Conservation (phyloP, 75 land plant species). For the Ceratopteris richardii region DNA sequence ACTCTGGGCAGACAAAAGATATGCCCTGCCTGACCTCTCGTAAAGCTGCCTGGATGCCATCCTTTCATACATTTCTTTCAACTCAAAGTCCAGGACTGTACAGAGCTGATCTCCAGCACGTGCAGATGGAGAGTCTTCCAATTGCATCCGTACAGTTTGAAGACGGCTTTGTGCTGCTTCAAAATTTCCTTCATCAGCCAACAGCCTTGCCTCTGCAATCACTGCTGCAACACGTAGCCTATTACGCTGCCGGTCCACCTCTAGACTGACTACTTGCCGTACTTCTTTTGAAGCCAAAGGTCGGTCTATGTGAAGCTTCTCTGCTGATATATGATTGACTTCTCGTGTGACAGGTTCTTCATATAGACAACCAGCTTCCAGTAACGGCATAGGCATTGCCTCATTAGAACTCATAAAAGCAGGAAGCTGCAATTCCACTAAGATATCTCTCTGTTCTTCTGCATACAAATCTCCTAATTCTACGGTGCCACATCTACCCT, state of each 20-base stretch:
- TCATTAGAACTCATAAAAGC: background rate
- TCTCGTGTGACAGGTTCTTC: conserved; percentile 17
- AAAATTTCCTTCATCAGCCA: conserved; percentile 59
- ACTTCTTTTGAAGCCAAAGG: conserved; percentile 2
- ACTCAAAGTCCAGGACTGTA: conserved; percentile 52
- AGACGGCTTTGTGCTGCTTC: conserved; percentile 46
- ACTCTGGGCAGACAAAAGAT: conserved; percentile 75
- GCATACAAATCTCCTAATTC: conserved; percentile 37
- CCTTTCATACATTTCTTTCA: conserved; percentile 71
- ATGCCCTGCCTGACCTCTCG: conserved; percentile 78
- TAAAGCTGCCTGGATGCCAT: conserved; percentile 62
- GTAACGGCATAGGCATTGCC: background rate
- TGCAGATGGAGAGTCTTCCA: conserved; percentile 33
- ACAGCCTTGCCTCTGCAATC: conserved; percentile 50
- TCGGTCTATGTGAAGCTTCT: conserved; percentile 8
- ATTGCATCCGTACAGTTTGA: conserved; percentile 23
- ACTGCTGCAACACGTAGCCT: conserved; percentile 47
- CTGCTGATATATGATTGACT: conserved; percentile 3
- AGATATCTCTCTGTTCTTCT: conserved; percentile 13
- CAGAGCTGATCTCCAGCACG: conserved; percentile 54
- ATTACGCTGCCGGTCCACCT: conserved; percentile 35
- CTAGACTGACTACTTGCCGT: conserved; percentile 14
- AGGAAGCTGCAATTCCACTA: conserved; percentile 11
- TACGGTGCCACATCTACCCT: conserved; percentile 15
- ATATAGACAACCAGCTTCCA: conserved; percentile 18